These are phyloP conservation scores for Talaromyces sp. DNA, from an alignment of 2,329 filamentous ascomycete species.

Conservation along the genomic window DNA sequence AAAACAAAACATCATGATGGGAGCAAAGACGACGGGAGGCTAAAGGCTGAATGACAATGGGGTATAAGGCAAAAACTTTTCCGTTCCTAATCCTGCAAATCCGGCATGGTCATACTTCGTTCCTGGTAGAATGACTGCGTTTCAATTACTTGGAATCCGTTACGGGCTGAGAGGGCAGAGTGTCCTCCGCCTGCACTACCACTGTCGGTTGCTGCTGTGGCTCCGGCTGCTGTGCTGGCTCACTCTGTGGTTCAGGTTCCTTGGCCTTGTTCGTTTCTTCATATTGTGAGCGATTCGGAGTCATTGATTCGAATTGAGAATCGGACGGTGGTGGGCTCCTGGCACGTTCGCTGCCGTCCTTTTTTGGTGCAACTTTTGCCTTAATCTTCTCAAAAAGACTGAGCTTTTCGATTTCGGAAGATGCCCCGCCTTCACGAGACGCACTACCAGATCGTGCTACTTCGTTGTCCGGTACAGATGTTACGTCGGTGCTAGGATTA, in stretches of 20 bases:
- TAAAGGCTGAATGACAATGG: slow-evolving; percentile 12
- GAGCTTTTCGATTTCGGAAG: slow-evolving; percentile 51
- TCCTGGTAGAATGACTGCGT: not conserved
- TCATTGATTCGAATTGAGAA: not conserved
- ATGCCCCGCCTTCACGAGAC: slow-evolving; percentile 26
- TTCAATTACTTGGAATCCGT: slow-evolving; percentile 3
- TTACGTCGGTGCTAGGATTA: slow-evolving; percentile 36
- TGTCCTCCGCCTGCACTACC: not conserved
- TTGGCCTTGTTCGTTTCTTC: slow-evolving; percentile 11
- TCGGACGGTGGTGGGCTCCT: slow-evolving; percentile 48
- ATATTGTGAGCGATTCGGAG: not conserved
- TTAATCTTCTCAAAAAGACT: slow-evolving; percentile 63
- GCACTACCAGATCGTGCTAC: slow-evolving; percentile 31
- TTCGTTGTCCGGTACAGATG: slow-evolving; percentile 38
- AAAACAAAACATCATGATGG: slow-evolving; percentile 6
- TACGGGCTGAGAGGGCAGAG: not conserved
- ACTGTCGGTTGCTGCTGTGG: not conserved
- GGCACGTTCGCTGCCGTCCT: slow-evolving; percentile 53
- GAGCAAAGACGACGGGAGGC: slow-evolving; percentile 8
- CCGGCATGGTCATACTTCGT: slow-evolving; percentile 6
- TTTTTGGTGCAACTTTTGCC: slow-evolving; percentile 55
- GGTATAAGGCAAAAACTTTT: slow-evolving; percentile 18
- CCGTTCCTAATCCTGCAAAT: slow-evolving; percentile 9
- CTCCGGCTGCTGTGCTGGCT: not conserved
- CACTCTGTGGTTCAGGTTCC: not conserved